Base-by-base conservation (phyloP, 495 filamentous ascomycete species). In the Collariella sp. region DNA sequence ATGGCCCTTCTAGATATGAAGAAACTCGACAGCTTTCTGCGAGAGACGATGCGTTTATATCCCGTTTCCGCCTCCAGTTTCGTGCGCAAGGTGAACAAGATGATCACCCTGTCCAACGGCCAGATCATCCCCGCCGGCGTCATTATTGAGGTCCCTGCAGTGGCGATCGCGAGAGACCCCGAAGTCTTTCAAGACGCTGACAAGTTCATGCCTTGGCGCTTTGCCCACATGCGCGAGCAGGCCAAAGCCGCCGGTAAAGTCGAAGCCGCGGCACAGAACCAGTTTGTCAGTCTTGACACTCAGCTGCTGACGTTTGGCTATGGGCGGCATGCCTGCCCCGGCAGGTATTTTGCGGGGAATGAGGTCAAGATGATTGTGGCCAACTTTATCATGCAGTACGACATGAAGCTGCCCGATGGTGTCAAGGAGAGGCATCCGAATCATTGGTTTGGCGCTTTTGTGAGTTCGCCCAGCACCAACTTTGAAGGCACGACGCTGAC, bases 261-360 rank as follows among this genome's bases (percentile, higher is more conserved):
- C 2, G 65, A 64, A 29, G 54, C 43, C 2, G 59, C 57, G 2
- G 63, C 61, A 6, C 57, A 58, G 41, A 57, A 70, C 31, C 75
- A 79, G 45, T 76, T 76, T 56, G 71, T 72, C 16, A 66, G 67
- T 2, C 66, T 74, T 0, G 67, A 60, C 15, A 60, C 63, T 2
- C 57, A 70, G 5, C 61, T 68, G 43, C 38, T 78, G n/a, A 64
- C 62, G 22, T 83, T 79, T 46, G 79, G 80, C 0, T 69, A 76
- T 54, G 80, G 81, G 0, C 60, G 63, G 34, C 76, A 83, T 49
- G 78, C 82, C 0, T 83, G 80, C 60, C 81, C 81, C 0, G 83
- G 82, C 0, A 69, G 82, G 6, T 80, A 80, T 63, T 81, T 83
- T 41, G 80, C 77, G 0, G 67, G 67, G 3, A 72, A 69, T 16